Evolutionary conservation across 2,329 filamentous ascomycete genomes (phyloP).

Genomic region (Cladosporium sp.): DNA sequence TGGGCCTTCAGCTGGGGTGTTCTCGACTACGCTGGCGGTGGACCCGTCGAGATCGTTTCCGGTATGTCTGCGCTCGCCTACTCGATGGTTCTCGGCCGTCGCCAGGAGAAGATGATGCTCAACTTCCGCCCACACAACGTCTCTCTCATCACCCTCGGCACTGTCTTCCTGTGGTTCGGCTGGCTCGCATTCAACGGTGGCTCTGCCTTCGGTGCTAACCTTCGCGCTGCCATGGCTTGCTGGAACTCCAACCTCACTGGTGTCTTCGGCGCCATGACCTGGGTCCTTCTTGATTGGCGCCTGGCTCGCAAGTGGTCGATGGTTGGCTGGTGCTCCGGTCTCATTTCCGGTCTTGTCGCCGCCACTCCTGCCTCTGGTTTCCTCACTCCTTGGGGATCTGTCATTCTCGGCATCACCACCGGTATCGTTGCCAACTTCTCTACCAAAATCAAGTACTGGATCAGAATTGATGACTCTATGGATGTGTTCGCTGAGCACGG

Average conservation of each 20-base stretch:
- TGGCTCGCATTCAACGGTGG: constrained; percentile 99
- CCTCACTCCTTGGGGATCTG: constrained; percentile 67
- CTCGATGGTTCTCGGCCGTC: constrained; percentile 90
- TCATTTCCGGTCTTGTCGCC: constrained; percentile 82
- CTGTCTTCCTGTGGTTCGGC: constrained; percentile 94
- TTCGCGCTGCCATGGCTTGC: constrained; percentile 92
- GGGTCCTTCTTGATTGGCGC: constrained; percentile 94
- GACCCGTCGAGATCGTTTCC: constrained; percentile 95
- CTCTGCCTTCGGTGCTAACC: constrained; percentile 72
- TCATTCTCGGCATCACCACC: constrained; percentile 61
- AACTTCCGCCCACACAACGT: constrained; percentile 99
- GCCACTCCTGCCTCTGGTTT: constrained; percentile 83
- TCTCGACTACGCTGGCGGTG: constrained; percentile 93
- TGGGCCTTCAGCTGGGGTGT: constrained; percentile 92
- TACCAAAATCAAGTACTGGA: constrained; percentile 78
- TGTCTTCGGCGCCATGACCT: constrained; percentile 87
- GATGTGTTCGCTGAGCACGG: constrained; percentile 91
- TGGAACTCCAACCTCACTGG: constrained; percentile 97
- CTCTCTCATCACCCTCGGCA: constrained; percentile 92
- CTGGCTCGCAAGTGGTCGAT: constrained; percentile 93
- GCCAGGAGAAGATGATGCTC: constrained; percentile 99
- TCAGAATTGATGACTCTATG: constrained; percentile 82
- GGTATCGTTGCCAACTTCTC: constrained; percentile 77
- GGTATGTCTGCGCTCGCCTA: constrained; percentile 92
- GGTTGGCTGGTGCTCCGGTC: constrained; percentile 89